phyloP scores from a whole-genome alignment of 2,329 filamentous ascomycete species.

The Myriosclerotinia scirpicola region DNA sequence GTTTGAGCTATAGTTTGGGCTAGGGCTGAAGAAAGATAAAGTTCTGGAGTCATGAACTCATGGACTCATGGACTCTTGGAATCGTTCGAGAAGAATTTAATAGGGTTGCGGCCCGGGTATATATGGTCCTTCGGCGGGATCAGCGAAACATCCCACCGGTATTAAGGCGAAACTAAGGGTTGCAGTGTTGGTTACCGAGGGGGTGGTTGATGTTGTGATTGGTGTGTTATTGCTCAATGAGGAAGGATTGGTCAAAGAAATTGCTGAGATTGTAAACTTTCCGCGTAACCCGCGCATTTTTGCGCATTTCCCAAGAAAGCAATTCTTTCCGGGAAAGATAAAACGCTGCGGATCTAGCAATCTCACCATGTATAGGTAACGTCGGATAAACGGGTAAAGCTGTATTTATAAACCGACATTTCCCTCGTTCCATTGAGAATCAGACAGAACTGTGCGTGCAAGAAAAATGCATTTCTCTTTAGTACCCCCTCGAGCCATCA shows the following conservation, averaged over 20 bases:
- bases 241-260: slow-evolving; percentile 12
- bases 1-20: slow-evolving; percentile 36
- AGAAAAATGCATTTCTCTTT: not conserved
- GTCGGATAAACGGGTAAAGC: not conserved
- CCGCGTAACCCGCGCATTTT: no score
- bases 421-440: not conserved
- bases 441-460: not conserved
- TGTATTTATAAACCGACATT: not conserved
- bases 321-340: no score
- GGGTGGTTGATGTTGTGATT: slow-evolving; percentile 20
- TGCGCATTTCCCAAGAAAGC: no score
- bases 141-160: slow-evolving; percentile 24
- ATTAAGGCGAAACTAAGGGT: slow-evolving; percentile 38
- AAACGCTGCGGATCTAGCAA: not conserved
- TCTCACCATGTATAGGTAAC: not conserved
- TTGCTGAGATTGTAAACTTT: slow-evolving; percentile 42
- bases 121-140: slow-evolving; percentile 29
- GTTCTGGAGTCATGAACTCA: slow-evolving; percentile 39
- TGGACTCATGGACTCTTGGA: slow-evolving; percentile 16
- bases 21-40: slow-evolving; percentile 41
- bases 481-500: not conserved
- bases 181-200: slow-evolving; percentile 23
- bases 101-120: no score
- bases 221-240: not conserved
- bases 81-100: slow-evolving; percentile 38